Base-by-base conservation (phyloP, 176 grass and related monocot genomes). In the Zea luxurians region DNA sequence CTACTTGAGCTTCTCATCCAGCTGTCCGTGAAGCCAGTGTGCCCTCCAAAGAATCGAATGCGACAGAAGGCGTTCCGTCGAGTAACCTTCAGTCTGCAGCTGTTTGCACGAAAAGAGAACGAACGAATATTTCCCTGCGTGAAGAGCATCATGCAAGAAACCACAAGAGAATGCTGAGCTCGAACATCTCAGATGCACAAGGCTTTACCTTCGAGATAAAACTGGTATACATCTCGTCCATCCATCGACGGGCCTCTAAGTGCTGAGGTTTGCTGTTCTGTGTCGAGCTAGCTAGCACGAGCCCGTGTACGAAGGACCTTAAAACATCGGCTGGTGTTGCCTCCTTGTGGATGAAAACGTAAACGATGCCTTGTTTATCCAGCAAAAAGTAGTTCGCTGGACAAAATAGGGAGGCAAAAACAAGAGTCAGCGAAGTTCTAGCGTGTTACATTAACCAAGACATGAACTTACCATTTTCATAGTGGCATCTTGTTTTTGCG, bases 311-410 rank as follows among this genome's bases (percentile, higher is more conserved):
- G 83, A 92, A 97, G 64, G 95, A 91, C 83, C 77, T 89, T 77
- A 94, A 90, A 52, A 91, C 78, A 84, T 97, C 91, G 57, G 77
- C 71, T 83, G 85, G 40, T n/a, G 74, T 79, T 84, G 95, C 91
- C 11, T 90, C 76, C 74, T 97, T 97, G 80, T 97, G 95, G 75
- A 90, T 84, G 76, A 97, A 88, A 48, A 94, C 69, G 21, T 71
- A 50, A 84, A 94, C 70, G n/a, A 61, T 58, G 8, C 74, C 89
- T 17, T 74, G 80, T 71, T 84, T 92, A 75, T 92, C 83, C 59
- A 97, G 66, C 73, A 97, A 92, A 76, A 97, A 67, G 77, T 97
- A 97, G 46, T 86, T 89, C 35, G 35, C 95, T 97, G 85, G 64
- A 93, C 40, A 71, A 67, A 70, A 34, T 68, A 49, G 2, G 17